Base-by-base conservation (phyloP, 1,139 yeast species). In the Kodamaea suecica region DNA sequence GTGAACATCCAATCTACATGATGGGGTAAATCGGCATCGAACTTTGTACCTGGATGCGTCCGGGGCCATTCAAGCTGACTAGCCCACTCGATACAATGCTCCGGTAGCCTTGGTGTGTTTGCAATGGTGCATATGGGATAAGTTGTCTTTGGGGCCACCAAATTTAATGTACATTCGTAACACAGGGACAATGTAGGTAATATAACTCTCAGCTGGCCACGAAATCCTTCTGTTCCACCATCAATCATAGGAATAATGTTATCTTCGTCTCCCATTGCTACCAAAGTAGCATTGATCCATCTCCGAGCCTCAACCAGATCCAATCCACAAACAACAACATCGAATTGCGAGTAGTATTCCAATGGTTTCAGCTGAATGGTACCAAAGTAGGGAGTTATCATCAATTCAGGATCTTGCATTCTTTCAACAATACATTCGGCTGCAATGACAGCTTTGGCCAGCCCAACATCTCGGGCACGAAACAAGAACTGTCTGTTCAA, bases 91-190 rank as follows among this genome's bases (percentile, higher is more conserved):
- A 92, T 81, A 52, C 97, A 88, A 59, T 92, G 98, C 50, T 92
- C 97, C 0, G 97, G 94, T 10, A 87, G 62, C 42, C 98, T 63
- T 6, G 98, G 98, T 3, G 95, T 88, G 43, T 88, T 85, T 6
- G 97, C 95, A 36, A 92, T 83, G 1, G 98, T 92, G 59, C 98
- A 92, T 41, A 92, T 81, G 1, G 98, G 97, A 49, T 80, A 86
- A 0, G 87, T 80, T 5, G 75, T 71, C 46, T 78, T 80, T 2
- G 80, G 78, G 5, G 86, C 78, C 23, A 86, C 66, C 61, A 90
- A 73, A 42, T 83, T 88, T 31, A 86, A 66, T 2, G 95, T 84
- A 52, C 98, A 92, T 56, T 92, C 97, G 63, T 87, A 90, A 61
- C 98, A 92, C 1, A 95, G 83, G 0, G 92, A 78, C 21, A 87